A percentile compares a stretch with the other conserved stretches of the same genome.
Conservation (phyloP, 495 filamentous ascomycete genomes). For the Venustampulla echinocandica region DNA sequence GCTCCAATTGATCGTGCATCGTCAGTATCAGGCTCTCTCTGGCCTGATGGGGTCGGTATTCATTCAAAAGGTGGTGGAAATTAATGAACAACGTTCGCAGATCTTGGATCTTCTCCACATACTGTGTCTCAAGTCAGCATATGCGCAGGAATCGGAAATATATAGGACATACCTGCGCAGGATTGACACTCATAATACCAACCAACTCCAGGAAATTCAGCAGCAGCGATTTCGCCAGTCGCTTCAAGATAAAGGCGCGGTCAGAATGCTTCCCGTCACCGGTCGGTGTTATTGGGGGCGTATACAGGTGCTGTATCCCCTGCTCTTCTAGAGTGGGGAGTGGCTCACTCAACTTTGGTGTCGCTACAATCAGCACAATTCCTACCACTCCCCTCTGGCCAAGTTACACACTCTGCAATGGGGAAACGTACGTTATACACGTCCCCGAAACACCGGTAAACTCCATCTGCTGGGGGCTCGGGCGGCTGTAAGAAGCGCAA, state of each 20-base stretch:
- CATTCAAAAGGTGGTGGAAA: conserved; percentile 82
- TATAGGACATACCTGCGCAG: conserved; percentile 37
- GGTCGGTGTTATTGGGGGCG: conserved; percentile 27
- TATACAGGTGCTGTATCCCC: conserved; percentile 62
- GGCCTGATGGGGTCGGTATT: conserved; percentile 93
- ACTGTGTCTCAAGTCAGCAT: conserved; percentile 19
- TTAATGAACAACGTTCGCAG: conserved; percentile 77
- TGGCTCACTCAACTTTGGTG: conserved; percentile 47
- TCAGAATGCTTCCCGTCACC: conserved; percentile 43
- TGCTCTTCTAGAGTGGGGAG: conserved; percentile 59
- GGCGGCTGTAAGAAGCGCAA: conserved; percentile 78
- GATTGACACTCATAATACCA: conserved; percentile 54
- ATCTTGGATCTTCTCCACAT: conserved; percentile 58
- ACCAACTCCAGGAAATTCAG: conserved; percentile 79
- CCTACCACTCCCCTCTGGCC: neutral
- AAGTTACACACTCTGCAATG: neutral
- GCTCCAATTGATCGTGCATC: conserved; percentile 83
- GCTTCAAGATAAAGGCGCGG: conserved; percentile 66
- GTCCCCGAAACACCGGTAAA: conserved; percentile 69
- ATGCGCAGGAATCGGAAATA: neutral
- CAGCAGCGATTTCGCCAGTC: conserved; percentile 70
- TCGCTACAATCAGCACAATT: conserved; percentile 8
- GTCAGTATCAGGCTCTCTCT: conserved; percentile 79
- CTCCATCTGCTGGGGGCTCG: conserved; percentile 56
- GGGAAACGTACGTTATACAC: conserved; percentile 44